phyloP scores from a whole-genome alignment of 805 yeast genomes.

The Starmerella cellae region DNA sequence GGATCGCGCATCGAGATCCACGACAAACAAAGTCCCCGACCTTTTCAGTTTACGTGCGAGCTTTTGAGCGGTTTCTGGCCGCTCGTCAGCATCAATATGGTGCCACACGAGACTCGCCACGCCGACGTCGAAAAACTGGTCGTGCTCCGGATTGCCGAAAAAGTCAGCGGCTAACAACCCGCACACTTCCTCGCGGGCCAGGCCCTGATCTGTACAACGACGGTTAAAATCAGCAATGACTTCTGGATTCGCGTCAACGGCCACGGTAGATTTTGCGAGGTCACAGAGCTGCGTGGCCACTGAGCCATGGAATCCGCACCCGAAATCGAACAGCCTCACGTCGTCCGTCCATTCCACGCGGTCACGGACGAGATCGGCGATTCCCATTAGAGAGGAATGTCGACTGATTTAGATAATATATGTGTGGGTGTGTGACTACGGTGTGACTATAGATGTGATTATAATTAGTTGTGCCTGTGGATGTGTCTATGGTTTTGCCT shows the following conservation, averaged over 20 bases:
- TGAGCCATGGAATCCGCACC: slow-evolving; percentile 15
- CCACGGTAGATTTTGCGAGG: slow-evolving; percentile 5
- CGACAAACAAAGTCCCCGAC: slow-evolving; percentile 5
- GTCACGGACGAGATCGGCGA: slow-evolving; percentile 2
- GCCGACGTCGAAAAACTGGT: slow-evolving; percentile 4
- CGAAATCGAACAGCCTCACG: slow-evolving; percentile 11
- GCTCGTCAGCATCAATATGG: slow-evolving; percentile 5
- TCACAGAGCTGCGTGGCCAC: slow-evolving; percentile 7
- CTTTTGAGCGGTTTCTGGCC: not conserved
- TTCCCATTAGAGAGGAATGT: not conserved
- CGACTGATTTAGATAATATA: no score
- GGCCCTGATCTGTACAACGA: slow-evolving; percentile 9
- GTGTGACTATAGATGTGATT: no score
- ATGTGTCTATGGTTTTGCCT: no score
- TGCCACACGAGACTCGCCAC: slow-evolving; percentile 16
- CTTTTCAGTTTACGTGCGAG: slow-evolving; percentile 1
- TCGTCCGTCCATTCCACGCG: slow-evolving; percentile 1
- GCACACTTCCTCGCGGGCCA: slow-evolving; percentile 4
- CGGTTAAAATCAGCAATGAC: slow-evolving; percentile 11
- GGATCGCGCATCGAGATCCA: slow-evolving; percentile 5
- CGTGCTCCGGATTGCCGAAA: not conserved
- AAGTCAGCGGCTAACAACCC: slow-evolving; percentile 1
- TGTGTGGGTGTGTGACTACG: no score
- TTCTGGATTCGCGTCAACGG: slow-evolving; percentile 2
- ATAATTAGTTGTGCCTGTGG: no score